phyloP scores from a whole-genome alignment of 2,329 filamentous ascomycete species.

The Tothia fuscella region DNA sequence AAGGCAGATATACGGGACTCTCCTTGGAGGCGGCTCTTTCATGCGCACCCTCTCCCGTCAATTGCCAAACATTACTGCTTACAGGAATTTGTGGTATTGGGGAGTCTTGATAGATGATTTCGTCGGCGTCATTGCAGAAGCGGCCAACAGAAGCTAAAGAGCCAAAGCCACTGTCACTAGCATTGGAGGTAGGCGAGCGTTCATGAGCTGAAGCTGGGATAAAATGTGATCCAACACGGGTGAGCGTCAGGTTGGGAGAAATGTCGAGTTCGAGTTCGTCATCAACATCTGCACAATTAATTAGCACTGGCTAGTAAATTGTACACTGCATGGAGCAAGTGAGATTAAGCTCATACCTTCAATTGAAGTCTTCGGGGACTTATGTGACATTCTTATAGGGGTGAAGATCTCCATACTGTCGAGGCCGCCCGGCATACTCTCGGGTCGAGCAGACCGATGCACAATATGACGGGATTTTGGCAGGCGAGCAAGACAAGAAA shows the following conservation, averaged over 20 bases:
- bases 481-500: too few relatives aligned
- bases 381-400: too few relatives aligned
- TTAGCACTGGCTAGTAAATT: too few relatives aligned
- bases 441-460: too few relatives aligned
- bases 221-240: not conserved
- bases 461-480: too few relatives aligned
- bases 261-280: too few relatives aligned
- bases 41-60: not conserved
- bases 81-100: not conserved
- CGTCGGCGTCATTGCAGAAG: slow-evolving; percentile 8
- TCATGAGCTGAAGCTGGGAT: not conserved
- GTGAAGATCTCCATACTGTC: too few relatives aligned
- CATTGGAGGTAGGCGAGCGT: not conserved
- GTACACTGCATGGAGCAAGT: too few relatives aligned
- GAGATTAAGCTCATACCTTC: too few relatives aligned
- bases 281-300: too few relatives aligned
- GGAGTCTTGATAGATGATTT: slow-evolving; percentile 2
- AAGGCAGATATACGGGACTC: slow-evolving; percentile 6
- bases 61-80: not conserved
- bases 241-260: not conserved
- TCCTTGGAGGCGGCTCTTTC: not conserved
- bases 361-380: too few relatives aligned
- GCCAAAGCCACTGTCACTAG: not conserved
- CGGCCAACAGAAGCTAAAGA: slow-evolving; percentile 1
- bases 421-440: too few relatives aligned